A percentile compares a stretch with the other conserved stretches of the same genome.
These are phyloP conservation scores for Pelargonium myrrhifolium DNA, from an alignment of 441 rosid species.

Conservation along the genomic window DNA sequence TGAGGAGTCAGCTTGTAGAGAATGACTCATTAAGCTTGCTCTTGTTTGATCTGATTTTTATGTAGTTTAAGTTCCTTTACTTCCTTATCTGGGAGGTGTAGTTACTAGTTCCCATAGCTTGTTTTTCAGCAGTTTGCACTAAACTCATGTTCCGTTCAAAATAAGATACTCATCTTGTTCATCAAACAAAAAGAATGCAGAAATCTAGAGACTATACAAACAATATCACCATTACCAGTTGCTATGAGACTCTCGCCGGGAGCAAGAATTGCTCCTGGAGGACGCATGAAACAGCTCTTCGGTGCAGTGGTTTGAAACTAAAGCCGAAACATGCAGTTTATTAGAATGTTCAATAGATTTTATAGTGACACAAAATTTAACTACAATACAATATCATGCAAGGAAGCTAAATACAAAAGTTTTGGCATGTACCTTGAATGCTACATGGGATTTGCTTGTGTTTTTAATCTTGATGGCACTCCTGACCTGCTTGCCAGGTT, in stretches of 20 bases:
- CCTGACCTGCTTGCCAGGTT: constrained; percentile 93
- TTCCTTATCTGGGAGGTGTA: neutral
- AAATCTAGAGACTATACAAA: neutral
- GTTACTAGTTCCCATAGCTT: neutral
- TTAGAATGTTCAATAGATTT: constrained; percentile 1
- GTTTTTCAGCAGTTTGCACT: neutral
- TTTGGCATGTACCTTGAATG: constrained; percentile 58
- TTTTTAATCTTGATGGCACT: constrained; percentile 93
- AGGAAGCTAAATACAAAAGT: neutral
- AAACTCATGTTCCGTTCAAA: neutral
- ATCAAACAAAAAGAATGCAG: constrained; percentile 1
- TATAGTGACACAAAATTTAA: neutral
- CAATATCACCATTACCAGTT: constrained; percentile 36
- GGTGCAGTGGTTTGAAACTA: constrained; percentile 81
- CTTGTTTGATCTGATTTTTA: neutral
- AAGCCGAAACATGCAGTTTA: constrained; percentile 9
- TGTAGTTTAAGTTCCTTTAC: neutral
- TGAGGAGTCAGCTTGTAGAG: neutral
- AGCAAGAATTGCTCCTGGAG: constrained; percentile 61
- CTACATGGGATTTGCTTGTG: constrained; percentile 78
- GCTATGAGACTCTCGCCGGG: constrained; percentile 62
- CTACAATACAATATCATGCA: neutral
- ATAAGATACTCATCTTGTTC: neutral
- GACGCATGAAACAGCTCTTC: constrained; percentile 80
- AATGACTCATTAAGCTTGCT: neutral